A percentile compares a stretch with the other conserved stretches of the same genome.
These are phyloP conservation scores for Saturnispora gosingensis DNA, from an alignment of 805 yeast species.

Conservation along the genomic window DNA sequence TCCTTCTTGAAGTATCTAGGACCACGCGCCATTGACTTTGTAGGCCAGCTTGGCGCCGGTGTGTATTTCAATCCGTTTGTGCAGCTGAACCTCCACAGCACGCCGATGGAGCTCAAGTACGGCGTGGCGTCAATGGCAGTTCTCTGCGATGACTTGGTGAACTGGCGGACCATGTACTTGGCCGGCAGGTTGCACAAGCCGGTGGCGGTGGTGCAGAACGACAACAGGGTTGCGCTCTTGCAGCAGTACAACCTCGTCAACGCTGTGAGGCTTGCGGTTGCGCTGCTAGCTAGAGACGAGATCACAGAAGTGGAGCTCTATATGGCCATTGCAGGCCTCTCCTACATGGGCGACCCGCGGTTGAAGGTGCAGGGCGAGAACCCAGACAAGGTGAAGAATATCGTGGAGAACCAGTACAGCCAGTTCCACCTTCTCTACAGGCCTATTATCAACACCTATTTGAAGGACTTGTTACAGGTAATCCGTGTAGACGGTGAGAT, in stretches of 20 bases:
- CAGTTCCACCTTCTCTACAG: slow-evolving; percentile 64
- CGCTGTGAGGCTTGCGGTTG: slow-evolving; percentile 62
- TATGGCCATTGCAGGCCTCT: slow-evolving; percentile 65
- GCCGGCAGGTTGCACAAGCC: slow-evolving; percentile 96
- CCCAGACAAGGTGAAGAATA: slow-evolving; percentile 79
- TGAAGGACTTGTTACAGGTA: slow-evolving; percentile 24
- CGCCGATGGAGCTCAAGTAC: slow-evolving; percentile 49
- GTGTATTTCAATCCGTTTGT: slow-evolving; percentile 91
- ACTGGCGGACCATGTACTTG: slow-evolving; percentile 79
- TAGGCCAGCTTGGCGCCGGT: slow-evolving; percentile 76
- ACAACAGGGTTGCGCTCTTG: slow-evolving; percentile 51
- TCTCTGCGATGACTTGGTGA: slow-evolving; percentile 58
- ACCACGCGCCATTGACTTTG: slow-evolving; percentile 41
- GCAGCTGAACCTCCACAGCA: slow-evolving; percentile 39
- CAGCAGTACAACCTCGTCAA: slow-evolving; percentile 70
- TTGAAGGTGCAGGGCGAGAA: slow-evolving; percentile 84
- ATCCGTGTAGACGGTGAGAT: slow-evolving; percentile 15
- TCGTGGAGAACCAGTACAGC: slow-evolving; percentile 65
- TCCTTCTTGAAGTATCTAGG: slow-evolving; percentile 60
- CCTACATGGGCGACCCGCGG: slow-evolving; percentile 87
- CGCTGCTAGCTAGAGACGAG: slow-evolving; percentile 36
- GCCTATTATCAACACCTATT: slow-evolving; percentile 46
- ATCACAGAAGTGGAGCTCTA: slow-evolving; percentile 44
- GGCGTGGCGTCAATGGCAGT: slow-evolving; percentile 68
- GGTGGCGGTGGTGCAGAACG: slow-evolving; percentile 62